A percentile compares a stretch with the other conserved stretches of the same genome.
These are phyloP conservation scores for Apostasia shenzhenica DNA, from an alignment of 106 monocot species.

Conservation along the genomic window DNA sequence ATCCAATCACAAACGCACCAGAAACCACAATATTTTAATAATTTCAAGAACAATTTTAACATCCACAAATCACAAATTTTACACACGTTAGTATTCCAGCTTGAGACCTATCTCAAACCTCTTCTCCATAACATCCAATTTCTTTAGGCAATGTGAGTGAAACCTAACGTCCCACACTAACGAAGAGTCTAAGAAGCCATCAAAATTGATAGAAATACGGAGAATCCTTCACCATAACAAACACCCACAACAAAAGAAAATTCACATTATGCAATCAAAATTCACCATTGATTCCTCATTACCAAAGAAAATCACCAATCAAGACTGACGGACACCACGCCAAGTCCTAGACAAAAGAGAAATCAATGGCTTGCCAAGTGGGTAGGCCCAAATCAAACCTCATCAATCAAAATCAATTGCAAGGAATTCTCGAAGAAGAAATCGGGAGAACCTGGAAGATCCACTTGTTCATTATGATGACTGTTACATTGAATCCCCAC, in stretches of 20 bases:
- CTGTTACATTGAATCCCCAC: constrained; percentile 97
- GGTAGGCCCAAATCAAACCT: background rate
- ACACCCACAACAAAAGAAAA: background rate
- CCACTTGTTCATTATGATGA: constrained; percentile 99
- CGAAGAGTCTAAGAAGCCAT: too few species aligned
- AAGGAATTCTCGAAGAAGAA: background rate
- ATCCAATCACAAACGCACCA: too few species aligned
- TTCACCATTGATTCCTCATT: background rate
- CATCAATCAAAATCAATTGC: background rate
- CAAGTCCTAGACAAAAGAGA: background rate
- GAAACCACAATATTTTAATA: too few species aligned
- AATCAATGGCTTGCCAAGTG: background rate
- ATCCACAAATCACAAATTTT: background rate
- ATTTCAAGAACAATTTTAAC: background rate
- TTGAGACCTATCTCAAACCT: too few species aligned
- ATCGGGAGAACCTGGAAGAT: constrained; percentile 71
- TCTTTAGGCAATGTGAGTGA: too few species aligned
- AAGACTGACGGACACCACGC: background rate
- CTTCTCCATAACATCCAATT: too few species aligned
- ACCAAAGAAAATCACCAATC: background rate
- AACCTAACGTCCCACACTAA: too few species aligned
- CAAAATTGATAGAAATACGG: background rate
- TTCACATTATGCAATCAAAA: background rate
- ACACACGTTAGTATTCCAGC: too few species aligned
- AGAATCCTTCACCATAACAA: background rate